Evolutionary conservation across 805 yeast genomes (phyloP).

Genomic region (Henningerozyma blattae): DNA sequence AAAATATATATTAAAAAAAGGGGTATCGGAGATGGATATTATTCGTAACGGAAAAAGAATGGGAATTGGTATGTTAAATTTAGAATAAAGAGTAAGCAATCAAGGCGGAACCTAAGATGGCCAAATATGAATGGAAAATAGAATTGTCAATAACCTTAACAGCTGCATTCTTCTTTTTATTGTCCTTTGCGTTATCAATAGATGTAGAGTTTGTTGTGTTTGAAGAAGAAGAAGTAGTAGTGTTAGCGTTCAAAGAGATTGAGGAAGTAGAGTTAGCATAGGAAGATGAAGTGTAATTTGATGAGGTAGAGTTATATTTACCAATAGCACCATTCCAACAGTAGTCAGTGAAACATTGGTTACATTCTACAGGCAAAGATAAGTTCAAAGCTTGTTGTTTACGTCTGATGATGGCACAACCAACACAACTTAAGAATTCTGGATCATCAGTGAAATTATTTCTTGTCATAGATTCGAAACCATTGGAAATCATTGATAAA

Average conservation of each 20-base stretch:
- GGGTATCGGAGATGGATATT: no score
- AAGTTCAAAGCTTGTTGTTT: constrained; percentile 56
- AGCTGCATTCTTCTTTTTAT: not conserved
- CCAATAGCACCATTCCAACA: constrained; percentile 43
- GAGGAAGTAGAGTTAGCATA: not conserved
- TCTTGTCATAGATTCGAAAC: constrained; percentile 60
- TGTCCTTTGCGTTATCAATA: not conserved
- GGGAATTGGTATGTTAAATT: no score
- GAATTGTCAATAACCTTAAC: not conserved
- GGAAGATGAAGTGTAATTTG: constrained; percentile 3
- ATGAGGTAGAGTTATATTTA: constrained; percentile 2
- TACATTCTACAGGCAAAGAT: constrained; percentile 56
- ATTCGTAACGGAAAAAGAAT: no score
- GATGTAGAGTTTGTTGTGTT: not conserved
- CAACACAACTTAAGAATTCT: constrained; percentile 64
- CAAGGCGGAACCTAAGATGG: not conserved
- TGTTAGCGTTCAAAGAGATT: constrained; percentile 3
- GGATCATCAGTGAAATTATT: constrained; percentile 55
- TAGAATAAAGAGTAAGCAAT: no score
- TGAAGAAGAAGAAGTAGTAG: not conserved
- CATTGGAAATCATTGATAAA: constrained; percentile 53
- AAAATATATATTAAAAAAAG: no score
- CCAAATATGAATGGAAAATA: not conserved
- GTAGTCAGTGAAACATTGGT: constrained; percentile 53
- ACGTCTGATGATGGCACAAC: constrained; percentile 75